phyloP scores from a whole-genome alignment of 2,329 filamentous ascomycete species.

The Metarhizium anisopliae region DNA sequence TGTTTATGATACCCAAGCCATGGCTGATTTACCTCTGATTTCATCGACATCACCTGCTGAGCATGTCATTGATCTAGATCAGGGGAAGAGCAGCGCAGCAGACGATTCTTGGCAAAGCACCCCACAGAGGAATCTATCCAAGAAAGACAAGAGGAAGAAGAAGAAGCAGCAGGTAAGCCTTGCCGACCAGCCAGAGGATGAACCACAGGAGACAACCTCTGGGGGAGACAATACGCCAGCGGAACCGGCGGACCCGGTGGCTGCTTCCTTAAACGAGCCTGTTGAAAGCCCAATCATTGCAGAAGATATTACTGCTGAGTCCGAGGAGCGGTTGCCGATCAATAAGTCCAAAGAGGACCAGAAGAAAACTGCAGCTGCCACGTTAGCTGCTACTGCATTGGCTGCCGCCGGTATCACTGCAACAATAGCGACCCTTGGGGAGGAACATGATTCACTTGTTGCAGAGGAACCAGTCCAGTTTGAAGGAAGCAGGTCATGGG shows the following conservation, averaged over 20 bases:
- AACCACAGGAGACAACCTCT: not conserved
- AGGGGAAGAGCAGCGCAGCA: not conserved
- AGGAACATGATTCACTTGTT: slow-evolving; percentile 1
- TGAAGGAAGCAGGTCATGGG: slow-evolving; percentile 6
- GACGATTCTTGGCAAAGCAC: not conserved
- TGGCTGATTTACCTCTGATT: not conserved
- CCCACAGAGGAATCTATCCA: slow-evolving; percentile 13
- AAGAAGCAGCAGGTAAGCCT: not conserved
- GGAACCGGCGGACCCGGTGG: not conserved
- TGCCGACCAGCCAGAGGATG: not conserved
- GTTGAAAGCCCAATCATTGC: not conserved
- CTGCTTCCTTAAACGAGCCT: not conserved
- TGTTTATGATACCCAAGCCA: not conserved
- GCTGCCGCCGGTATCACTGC: slow-evolving; percentile 1
- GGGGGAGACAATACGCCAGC: not conserved
- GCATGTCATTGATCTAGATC: not conserved
- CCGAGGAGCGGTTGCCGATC: slow-evolving; percentile 6
- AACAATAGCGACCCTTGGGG: not conserved
- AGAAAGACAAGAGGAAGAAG: slow-evolving; percentile 20
- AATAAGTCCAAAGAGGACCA: slow-evolving; percentile 26
- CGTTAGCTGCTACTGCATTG: slow-evolving; percentile 9
- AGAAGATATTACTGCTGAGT: slow-evolving; percentile 4
- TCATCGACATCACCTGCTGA: not conserved
- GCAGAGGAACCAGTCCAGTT: not conserved
- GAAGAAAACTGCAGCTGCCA: slow-evolving; percentile 26